phyloP scores from a whole-genome alignment of 2,329 filamentous ascomycete species.

The Curvularia spicifera region DNA sequence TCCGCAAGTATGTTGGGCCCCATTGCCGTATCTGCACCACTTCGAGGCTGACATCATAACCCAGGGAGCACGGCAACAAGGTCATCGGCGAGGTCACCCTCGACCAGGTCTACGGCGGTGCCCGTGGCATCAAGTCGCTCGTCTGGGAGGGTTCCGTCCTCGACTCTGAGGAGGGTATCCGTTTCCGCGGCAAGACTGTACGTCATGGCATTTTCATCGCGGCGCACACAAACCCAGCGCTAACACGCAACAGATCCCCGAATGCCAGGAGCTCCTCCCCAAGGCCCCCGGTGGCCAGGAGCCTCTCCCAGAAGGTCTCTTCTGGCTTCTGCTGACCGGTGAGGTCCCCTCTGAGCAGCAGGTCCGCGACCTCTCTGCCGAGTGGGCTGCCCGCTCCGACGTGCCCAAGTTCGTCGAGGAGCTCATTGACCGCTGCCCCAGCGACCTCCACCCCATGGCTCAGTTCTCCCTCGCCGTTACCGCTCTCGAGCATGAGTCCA shows the following conservation, averaged over 20 bases:
- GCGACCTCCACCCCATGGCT: conserved; percentile 98
- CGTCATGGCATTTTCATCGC: conserved; percentile 30
- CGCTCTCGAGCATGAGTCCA: conserved; percentile 96
- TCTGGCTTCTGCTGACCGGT: conserved; percentile 98
- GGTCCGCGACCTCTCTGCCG: conserved; percentile 95
- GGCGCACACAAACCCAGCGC: conserved; percentile 21
- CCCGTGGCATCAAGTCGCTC: conserved; percentile 96
- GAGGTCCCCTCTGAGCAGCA: conserved; percentile 98
- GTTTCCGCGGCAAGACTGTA: conserved; percentile 95
- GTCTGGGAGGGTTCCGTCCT: conserved; percentile 97
- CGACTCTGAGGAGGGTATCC: conserved; percentile 98
- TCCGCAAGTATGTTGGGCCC: conserved; percentile 74
- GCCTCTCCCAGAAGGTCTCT: conserved; percentile 98
- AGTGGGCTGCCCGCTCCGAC: conserved; percentile 97
- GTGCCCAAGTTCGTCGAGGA: conserved; percentile 98
- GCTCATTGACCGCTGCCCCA: conserved; percentile 99
- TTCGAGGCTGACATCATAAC: conserved; percentile 38
- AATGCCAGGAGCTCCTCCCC: conserved; percentile 96
- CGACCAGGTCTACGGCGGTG: conserved; percentile 99
- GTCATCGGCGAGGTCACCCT: conserved; percentile 97
- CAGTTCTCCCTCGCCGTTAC: conserved; percentile 98
- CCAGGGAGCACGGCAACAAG: conserved; percentile 90
- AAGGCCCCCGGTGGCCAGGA: conserved; percentile 96
- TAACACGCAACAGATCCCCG: conserved; percentile 71
- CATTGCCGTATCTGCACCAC: conserved; percentile 10